Evolutionary conservation across 192 early-diverging fungal genomes (phyloP), one percentile per base, ranked within the genome.

Genomic region (Backusella parvicylindrica): DNA sequence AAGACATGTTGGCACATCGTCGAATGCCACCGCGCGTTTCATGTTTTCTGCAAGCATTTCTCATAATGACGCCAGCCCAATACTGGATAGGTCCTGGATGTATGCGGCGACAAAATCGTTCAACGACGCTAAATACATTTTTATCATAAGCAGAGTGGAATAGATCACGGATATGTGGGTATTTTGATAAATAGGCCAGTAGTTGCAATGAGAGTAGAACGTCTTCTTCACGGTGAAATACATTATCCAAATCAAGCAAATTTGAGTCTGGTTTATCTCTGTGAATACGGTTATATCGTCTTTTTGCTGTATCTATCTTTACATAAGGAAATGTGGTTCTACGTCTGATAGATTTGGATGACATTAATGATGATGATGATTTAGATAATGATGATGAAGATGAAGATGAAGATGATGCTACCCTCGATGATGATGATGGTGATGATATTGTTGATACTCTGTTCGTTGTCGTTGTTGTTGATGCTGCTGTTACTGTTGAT

Each of bases 141-240:
- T 80, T 76, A 12, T 74, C 65, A 60, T 83, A 83, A 13, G 80
- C 81, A 3, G 81, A 84, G 64, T 87, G 85, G 50, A 89, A 85
- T 3, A 84, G 71, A 18, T 78, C 86, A 18, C 97, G 90, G 73
- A 96, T 86, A 7, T 92, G 86, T n/a, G 93, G 92, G 77, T 96
- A 96, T 76, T 98, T 98, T 76, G 91, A 93, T 30, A 98, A 87
- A 73, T 95, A 95, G 35, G 94, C 94, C 5, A 96, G 85, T n/a
- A 98, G 82, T 81, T 96, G 95, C 70, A 94, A 82, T 0, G 93
- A 89, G 47, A 94, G 85, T n/a, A 94, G 82, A 28, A 96, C 90
- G 64, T 97, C 93, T 73, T 95, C 93, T 71, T 91, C 89, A 65
- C 92, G 91, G 50, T 90, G 91, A 77, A 95, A 89, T 28, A 76